Percentiles rank a stretch among this genome's conserved stretches.
Conservation (phyloP, 1,284 basidiomycete species). For the Ceratobasidium sp. region DNA sequence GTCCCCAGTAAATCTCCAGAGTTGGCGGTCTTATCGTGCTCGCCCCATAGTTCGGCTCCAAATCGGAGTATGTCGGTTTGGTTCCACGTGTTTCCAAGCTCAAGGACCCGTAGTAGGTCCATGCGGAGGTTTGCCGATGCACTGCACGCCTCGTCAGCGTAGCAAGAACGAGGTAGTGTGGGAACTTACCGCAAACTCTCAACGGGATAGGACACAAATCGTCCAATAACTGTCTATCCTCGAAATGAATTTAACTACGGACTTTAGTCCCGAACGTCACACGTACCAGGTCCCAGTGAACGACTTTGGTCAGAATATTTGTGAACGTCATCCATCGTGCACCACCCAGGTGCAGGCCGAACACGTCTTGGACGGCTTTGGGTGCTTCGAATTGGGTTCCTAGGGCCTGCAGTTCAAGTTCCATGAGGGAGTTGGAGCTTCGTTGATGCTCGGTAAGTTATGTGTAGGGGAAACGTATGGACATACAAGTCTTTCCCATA, state of each 20-base stretch:
- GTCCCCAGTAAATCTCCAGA: constrained; percentile 64
- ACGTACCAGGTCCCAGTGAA: constrained; percentile 40
- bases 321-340: constrained; percentile 36
- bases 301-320: constrained; percentile 32
- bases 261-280: background rate
- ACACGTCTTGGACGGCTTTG: constrained; percentile 3
- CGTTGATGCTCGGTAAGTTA: background rate
- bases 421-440: constrained; percentile 34
- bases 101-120: constrained; percentile 13
- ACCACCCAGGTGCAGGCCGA: constrained; percentile 30
- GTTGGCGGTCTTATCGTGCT: constrained; percentile 57
- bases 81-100: constrained; percentile 33
- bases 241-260: background rate
- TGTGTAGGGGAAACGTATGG: constrained; percentile 43
- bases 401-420: constrained; percentile 31
- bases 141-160: constrained; percentile 10
- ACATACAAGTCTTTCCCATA: constrained; percentile 66
- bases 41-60: constrained; percentile 38
- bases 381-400: constrained; percentile 32
- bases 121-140: constrained; percentile 30
- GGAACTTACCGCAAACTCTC: background rate
- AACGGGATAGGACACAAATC: constrained; percentile 37
- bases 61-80: constrained; percentile 45
- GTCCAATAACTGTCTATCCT: constrained; percentile 18
- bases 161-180: background rate